Conservation (phyloP, 2,329 filamentous ascomycete genomes). For the Monilinia fructicola region DNA sequence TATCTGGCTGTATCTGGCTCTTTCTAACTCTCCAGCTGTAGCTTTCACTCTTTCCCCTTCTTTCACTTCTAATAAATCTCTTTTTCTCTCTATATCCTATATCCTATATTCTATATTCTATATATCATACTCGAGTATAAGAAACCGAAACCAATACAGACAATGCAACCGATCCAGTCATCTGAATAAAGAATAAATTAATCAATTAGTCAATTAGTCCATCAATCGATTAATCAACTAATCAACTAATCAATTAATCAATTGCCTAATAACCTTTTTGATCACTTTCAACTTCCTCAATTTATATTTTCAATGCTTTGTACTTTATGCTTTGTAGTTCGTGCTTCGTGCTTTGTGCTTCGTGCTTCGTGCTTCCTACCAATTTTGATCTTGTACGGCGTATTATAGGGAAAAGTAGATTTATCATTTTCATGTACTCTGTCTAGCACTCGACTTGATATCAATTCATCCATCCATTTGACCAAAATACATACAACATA, state of each 20-base stretch:
- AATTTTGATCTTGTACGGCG: not conserved
- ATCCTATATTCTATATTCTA: conserved; percentile 1
- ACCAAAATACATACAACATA: no score
- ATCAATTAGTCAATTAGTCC: not conserved
- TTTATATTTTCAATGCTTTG: not conserved
- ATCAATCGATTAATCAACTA: not conserved
- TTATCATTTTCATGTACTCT: no score
- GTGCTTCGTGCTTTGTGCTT: no score
- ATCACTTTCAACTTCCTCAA: not conserved
- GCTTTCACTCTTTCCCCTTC: not conserved
- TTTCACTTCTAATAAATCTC: not conserved
- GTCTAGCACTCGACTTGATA: no score
- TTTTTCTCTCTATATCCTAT: not conserved
- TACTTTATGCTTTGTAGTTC: no score
- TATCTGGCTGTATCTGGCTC: not conserved
- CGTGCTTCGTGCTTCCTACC: not conserved
- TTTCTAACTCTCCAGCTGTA: no score
- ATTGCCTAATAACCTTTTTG: conserved; percentile 10
- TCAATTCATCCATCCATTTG: conserved; percentile 2
- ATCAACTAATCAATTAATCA: conserved; percentile 8
- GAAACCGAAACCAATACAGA: not conserved
- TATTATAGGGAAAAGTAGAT: no score
- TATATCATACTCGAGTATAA: not conserved
- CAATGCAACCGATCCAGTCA: conserved; percentile 14
- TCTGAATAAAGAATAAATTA: not conserved